Conservation (phyloP, 345 rosid genomes). For the Erysimum cheiranthoides region DNA sequence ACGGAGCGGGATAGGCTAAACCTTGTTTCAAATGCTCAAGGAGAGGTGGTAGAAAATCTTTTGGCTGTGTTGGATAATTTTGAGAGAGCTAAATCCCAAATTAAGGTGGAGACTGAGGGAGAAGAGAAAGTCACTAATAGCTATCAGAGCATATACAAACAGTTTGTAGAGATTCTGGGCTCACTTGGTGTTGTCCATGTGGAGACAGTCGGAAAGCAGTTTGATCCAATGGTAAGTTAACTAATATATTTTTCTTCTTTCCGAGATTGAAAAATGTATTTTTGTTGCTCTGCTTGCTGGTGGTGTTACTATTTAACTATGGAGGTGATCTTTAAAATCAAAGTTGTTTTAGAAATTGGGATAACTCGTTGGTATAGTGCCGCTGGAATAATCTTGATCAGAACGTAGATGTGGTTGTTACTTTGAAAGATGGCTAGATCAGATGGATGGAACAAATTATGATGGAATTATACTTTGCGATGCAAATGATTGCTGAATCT, state of each 20-base stretch:
- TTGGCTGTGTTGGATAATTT: slow-evolving; percentile 87
- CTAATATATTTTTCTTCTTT: slow-evolving; percentile 34
- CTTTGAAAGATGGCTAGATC: slow-evolving; percentile 20
- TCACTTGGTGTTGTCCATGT: slow-evolving; percentile 84
- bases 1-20: slow-evolving; percentile 88
- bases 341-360: slow-evolving; percentile 1
- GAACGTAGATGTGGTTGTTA: slow-evolving; percentile 12
- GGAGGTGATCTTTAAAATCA: not conserved
- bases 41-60: slow-evolving; percentile 87
- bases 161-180: slow-evolving; percentile 74
- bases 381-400: not conserved
- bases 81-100: slow-evolving; percentile 91
- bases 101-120: slow-evolving; percentile 84
- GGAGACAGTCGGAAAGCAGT: slow-evolving; percentile 80
- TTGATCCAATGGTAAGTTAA: slow-evolving; percentile 92
- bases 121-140: slow-evolving; percentile 88
- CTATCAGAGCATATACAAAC: slow-evolving; percentile 96
- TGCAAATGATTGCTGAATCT: not conserved
- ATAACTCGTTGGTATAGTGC: not conserved
- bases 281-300: not conserved
- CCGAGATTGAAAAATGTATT: not conserved
- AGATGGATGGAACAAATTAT: slow-evolving; percentile 10
- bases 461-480: not conserved
- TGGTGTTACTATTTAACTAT: slow-evolving; percentile 11
- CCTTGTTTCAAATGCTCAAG: slow-evolving; percentile 84